Evolutionary conservation across 2,329 filamentous ascomycete genomes (phyloP).

Genomic region (Thyridium curvatum): DNA sequence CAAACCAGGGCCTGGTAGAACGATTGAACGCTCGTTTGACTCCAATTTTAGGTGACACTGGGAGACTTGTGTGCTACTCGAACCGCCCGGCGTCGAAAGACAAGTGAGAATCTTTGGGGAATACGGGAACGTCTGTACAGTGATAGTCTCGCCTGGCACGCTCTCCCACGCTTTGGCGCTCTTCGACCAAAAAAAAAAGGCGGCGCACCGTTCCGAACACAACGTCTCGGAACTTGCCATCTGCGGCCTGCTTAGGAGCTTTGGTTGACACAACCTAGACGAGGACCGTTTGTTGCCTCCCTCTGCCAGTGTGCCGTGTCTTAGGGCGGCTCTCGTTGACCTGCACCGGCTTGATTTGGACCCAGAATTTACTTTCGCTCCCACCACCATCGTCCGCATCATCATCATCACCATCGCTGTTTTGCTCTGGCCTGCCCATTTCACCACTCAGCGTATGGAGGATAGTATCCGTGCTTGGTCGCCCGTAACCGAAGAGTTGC

Average conservation of each 20-base stretch:
- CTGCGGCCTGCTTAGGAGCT: neutral
- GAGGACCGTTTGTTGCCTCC: too few relatives aligned
- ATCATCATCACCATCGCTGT: too few relatives aligned
- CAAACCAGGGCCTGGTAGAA: conserved; percentile 18
- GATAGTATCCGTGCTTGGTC: conserved; percentile 2
- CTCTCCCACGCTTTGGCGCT: conserved; percentile 14
- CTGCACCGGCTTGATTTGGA: conserved; percentile 1
- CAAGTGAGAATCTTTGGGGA: too few relatives aligned
- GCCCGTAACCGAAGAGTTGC: conserved; percentile 8
- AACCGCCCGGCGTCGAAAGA: too few relatives aligned
- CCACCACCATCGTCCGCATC: neutral
- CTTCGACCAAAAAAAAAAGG: conserved; percentile 15
- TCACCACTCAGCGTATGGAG: conserved; percentile 12
- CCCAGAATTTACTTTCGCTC: neutral
- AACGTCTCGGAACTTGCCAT: conserved; percentile 19
- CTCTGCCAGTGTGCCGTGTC: conserved; percentile 1
- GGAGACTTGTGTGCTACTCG: too few relatives aligned
- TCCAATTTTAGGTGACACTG: too few relatives aligned
- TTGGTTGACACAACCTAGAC: too few relatives aligned
- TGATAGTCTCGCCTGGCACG: conserved; percentile 8
- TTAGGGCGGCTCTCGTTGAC: conserved; percentile 1
- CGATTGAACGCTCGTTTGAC: conserved; percentile 14
- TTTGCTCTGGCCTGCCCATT: too few relatives aligned
- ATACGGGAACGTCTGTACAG: too few relatives aligned
- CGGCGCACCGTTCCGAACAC: conserved; percentile 15